phyloP scores from a whole-genome alignment of 2,329 filamentous ascomycete genomes.

The Arthrobotrys iridis region DNA sequence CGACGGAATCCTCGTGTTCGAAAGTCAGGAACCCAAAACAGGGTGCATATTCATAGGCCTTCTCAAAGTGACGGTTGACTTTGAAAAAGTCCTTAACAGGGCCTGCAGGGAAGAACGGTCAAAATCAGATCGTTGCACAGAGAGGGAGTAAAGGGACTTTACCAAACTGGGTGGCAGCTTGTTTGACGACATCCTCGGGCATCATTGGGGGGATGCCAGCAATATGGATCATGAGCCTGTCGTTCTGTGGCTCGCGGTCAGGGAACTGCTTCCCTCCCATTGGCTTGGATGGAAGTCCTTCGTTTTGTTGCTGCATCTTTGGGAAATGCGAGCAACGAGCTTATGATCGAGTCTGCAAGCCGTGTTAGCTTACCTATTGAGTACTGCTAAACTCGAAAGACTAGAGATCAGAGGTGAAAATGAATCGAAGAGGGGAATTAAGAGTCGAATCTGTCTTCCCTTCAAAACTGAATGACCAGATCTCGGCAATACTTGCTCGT shows the following conservation, averaged over 20 bases:
- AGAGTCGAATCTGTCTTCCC: background rate
- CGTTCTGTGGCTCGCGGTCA: conserved; percentile 36
- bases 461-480: background rate
- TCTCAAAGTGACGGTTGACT: conserved; percentile 37
- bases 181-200: conserved; percentile 48
- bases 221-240: conserved; percentile 43
- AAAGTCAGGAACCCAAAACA: conserved; percentile 50
- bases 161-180: conserved; percentile 47
- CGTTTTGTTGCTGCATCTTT: conserved; percentile 40
- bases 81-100: conserved; percentile 52
- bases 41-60: conserved; percentile 44
- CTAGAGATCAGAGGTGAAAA: background rate
- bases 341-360: background rate
- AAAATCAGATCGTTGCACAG: background rate
- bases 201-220: conserved; percentile 47
- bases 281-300: conserved; percentile 21
- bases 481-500: conserved; percentile 21
- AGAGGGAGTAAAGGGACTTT: background rate
- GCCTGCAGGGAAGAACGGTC: background rate
- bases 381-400: background rate
- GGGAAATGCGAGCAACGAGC: background rate
- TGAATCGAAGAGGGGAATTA: background rate
- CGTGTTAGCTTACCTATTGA: background rate
- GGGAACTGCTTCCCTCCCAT: conserved; percentile 19
- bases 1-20: conserved; percentile 35